phyloP scores from a whole-genome alignment of 2,329 filamentous ascomycete genomes.

The Cladosporium sp. region DNA sequence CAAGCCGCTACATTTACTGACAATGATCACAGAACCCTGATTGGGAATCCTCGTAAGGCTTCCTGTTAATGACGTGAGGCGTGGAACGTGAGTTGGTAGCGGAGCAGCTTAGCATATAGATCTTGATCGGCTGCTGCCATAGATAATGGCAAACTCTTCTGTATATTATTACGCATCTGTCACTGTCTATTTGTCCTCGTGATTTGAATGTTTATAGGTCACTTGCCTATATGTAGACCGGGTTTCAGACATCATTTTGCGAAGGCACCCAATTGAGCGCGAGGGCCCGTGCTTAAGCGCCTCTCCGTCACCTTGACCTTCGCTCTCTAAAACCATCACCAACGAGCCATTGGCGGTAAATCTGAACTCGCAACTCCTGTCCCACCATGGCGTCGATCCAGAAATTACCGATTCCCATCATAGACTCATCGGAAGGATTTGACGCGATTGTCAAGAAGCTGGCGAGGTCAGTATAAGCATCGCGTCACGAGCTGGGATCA shows the following conservation, averaged over 20 bases:
- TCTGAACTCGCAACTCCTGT: not conserved
- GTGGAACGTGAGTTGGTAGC: not conserved
- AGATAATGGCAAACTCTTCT: not conserved
- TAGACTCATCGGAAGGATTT: conserved; percentile 2
- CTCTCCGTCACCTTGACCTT: not conserved
- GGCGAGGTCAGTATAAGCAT: not conserved
- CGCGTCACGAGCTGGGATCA: not conserved
- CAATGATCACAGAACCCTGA: conserved; percentile 26
- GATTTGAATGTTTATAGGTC: not conserved
- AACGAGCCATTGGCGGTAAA: not conserved
- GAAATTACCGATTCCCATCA: not conserved
- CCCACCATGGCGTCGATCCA: not conserved
- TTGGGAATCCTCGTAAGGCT: conserved; percentile 21
- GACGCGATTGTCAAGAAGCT: conserved; percentile 5
- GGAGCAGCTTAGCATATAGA: conserved; percentile 6
- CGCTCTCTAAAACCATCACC: not conserved
- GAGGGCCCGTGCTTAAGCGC: not conserved
- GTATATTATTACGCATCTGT: not conserved
- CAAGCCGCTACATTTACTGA: conserved; percentile 11
- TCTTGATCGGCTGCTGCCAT: not conserved
- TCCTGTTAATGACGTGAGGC: not conserved
- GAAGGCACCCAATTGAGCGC: too few relatives aligned
- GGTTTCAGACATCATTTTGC: too few relatives aligned
- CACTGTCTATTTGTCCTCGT: not conserved
- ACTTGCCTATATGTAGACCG: too few relatives aligned